Conservation (phyloP, 2,329 filamentous ascomycete species). For the Colletotrichum noveboracense region DNA sequence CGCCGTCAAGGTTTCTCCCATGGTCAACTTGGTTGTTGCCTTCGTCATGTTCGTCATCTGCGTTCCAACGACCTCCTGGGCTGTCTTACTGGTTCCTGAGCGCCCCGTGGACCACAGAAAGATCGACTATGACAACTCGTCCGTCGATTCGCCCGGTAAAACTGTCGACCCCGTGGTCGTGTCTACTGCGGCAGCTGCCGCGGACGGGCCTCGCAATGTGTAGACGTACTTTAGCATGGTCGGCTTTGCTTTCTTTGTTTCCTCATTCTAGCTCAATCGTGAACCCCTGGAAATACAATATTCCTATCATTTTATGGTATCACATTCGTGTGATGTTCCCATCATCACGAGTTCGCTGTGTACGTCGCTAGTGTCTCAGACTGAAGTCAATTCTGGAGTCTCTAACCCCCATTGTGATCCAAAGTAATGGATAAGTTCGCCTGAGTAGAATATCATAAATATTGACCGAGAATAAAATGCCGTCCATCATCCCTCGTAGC, state of each 20-base stretch:
- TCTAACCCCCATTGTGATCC: not conserved
- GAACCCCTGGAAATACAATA: not conserved
- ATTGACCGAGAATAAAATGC: not conserved
- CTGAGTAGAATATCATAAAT: not conserved
- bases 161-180: not conserved
- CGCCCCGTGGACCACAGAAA: constrained; percentile 27
- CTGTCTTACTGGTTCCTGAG: constrained; percentile 42
- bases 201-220: not conserved
- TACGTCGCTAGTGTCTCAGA: not conserved
- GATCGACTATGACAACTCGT: not conserved
- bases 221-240: not conserved
- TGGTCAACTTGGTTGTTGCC: constrained; percentile 52
- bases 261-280: rapidly evolving
- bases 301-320: not conserved
- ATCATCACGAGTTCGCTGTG: not conserved
- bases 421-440: rapidly evolving
- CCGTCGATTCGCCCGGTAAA: not conserved
- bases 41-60: constrained; percentile 52
- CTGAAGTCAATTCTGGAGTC: not conserved
- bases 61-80: constrained; percentile 39
- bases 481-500: not conserved
- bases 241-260: rapidly evolving
- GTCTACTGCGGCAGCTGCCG: not conserved
- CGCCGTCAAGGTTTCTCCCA: constrained; percentile 47
- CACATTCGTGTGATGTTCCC: rapidly evolving